Base-by-base conservation (phyloP, 352 stramenopile genomes). In the Globisporangium orthogonon region DNA sequence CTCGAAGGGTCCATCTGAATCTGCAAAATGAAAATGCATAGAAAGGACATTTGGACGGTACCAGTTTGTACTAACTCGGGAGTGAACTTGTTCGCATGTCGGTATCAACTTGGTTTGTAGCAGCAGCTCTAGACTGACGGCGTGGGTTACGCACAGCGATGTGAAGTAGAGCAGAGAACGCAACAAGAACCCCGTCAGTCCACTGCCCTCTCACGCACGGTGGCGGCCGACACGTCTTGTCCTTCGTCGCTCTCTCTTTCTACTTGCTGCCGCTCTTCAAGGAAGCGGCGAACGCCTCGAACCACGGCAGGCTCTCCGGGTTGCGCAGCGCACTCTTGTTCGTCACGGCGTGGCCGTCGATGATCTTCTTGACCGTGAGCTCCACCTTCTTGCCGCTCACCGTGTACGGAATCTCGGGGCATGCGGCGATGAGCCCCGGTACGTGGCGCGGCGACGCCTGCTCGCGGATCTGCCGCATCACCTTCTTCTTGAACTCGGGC, bases 371-470 rank as follows among this genome's bases (percentile, higher is more conserved):
- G 31, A 89, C 78, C 13, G 79, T 86, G 40, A 92, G 66, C 58
- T 92, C 83, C 40, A 92, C 79, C 52, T 89, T 90, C 67, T 92
- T 92, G 31, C 82, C 82, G 48, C 78, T 90, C 51, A 88, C 74
- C 2, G 79, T 92, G 65, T 88, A 78, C 39, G 83, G 83, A 56
- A 92, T 90, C 31, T 80, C 77, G 4, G 83, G 83, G 29, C 77
- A 87, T 7, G 69, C 69, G 31, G 78, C 70, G n/a, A 92, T 73
- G 30, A 79, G 58, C 0, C 67, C 68, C 4, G 83, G 83, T 45
- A 92, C 72, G 65, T 92, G 82, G 7, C 82, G 79, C 13, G 78
- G 82, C 28, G 78, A 88, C 35, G 70, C 70, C 67, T 85, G 65
- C 35, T 83, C 70, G 7, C 78, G 79, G 60, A 92, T 88, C 18